Conservation (phyloP, 139 green algal species). For the Bryopsis sp. region DNA sequence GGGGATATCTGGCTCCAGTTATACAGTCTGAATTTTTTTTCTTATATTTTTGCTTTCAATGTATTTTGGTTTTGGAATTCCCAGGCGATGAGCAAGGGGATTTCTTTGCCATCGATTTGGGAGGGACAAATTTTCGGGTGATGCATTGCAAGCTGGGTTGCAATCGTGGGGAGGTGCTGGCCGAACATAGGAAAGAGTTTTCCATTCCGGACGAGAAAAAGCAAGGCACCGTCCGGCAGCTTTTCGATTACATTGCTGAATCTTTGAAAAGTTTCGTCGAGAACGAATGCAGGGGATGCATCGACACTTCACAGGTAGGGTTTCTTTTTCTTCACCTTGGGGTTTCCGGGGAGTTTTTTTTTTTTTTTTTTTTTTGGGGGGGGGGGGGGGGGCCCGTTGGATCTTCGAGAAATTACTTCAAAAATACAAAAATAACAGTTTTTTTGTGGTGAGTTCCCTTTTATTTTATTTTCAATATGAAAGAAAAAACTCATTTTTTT, state of each 20-base stretch:
- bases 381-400: no score
- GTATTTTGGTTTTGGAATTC: neutral
- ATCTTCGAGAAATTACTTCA: no score
- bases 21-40: no score
- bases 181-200: neutral
- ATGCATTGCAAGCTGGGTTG: conserved; percentile 17
- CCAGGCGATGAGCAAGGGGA: conserved; percentile 21
- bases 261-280: conserved; percentile 2
- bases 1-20: no score
- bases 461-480: no score
- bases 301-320: no score
- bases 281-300: conserved; percentile 5
- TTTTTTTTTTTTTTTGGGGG: neutral
- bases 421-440: no score
- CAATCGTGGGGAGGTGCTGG: neutral
- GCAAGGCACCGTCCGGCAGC: conserved; percentile 19
- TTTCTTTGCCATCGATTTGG: conserved; percentile 37
- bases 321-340: conserved; percentile 2
- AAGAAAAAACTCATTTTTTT: no score
- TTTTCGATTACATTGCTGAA: conserved; percentile 39
- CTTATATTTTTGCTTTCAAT: no score
- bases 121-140: conserved; percentile 38
- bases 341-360: neutral
- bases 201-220: conserved; percentile 25
- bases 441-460: no score